phyloP scores from a whole-genome alignment of 306 rosid species.

The Vigna angularis region DNA sequence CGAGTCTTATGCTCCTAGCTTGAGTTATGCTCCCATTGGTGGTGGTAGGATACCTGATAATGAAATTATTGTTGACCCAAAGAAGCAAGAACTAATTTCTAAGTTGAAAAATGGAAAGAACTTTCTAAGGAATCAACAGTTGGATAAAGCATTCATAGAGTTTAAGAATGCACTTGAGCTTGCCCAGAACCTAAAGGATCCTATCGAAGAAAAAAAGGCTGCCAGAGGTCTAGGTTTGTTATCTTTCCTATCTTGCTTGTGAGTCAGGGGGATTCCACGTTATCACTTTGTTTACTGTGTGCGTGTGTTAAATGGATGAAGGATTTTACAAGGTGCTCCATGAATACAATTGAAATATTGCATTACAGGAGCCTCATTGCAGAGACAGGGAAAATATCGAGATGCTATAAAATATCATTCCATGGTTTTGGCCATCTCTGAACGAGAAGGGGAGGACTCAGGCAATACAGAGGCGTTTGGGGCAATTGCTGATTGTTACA shows the following conservation, averaged over 20 bases:
- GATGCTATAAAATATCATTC: constrained; percentile 92
- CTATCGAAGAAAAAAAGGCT: constrained; percentile 93
- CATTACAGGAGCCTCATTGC: constrained; percentile 85
- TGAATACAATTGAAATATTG: constrained; percentile 31
- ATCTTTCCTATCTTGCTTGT: constrained; percentile 20
- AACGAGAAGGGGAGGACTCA: constrained; percentile 85
- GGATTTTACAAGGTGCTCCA: constrained; percentile 3
- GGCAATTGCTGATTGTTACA: constrained; percentile 96
- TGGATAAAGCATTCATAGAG: constrained; percentile 75
- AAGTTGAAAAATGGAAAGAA: constrained; percentile 83
- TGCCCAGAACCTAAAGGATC: constrained; percentile 73
- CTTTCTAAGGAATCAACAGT: constrained; percentile 85
- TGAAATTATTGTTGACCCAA: constrained; percentile 80
- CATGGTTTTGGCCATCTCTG: constrained; percentile 80
- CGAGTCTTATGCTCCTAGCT: constrained; percentile 91
- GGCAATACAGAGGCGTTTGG: constrained; percentile 96
- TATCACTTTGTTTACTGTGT: constrained; percentile 1
- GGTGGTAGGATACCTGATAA: constrained; percentile 73
- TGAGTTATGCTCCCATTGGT: constrained; percentile 90
- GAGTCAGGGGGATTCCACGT: neutral
- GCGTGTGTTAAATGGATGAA: constrained; percentile 6
- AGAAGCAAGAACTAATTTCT: constrained; percentile 85
- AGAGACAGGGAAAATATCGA: constrained; percentile 84
- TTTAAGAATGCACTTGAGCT: constrained; percentile 82
- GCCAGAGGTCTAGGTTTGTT: constrained; percentile 94